A percentile compares a stretch with the other conserved stretches of the same genome.
phyloP scores from a whole-genome alignment of 805 yeast genomes.

The Citeromyces nyonsensis region DNA sequence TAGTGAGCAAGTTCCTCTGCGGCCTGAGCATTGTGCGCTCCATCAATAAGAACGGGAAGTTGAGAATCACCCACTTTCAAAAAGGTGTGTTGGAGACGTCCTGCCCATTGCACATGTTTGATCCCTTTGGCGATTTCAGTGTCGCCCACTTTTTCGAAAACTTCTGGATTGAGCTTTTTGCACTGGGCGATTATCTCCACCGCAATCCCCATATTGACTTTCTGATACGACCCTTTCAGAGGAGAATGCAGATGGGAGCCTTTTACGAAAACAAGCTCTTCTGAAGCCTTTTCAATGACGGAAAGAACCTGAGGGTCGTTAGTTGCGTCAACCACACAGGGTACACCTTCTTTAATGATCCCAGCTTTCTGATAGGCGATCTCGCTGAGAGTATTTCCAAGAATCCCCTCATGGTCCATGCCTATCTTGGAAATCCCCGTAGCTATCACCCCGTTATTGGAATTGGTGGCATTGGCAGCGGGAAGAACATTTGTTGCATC shows the following conservation, averaged over 20 bases:
- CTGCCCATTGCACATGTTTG: conserved; percentile 60
- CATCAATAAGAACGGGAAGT: conserved; percentile 49
- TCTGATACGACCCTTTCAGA: conserved; percentile 60
- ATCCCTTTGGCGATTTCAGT: conserved; percentile 35
- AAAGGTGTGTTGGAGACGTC: conserved; percentile 49
- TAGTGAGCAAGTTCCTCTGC: conserved; percentile 55
- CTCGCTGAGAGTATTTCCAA: conserved; percentile 49
- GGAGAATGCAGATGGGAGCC: conserved; percentile 22
- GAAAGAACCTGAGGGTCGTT: conserved; percentile 36
- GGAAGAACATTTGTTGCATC: conserved; percentile 72
- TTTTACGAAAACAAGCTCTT: background rate
- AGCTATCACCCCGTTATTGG: conserved; percentile 26
- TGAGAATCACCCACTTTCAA: conserved; percentile 11
- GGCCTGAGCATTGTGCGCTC: conserved; percentile 86
- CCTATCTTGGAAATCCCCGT: conserved; percentile 79
- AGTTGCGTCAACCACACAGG: conserved; percentile 59
- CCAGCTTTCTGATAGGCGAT: conserved; percentile 84
- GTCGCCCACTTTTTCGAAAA: conserved; percentile 15
- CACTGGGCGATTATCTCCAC: conserved; percentile 23
- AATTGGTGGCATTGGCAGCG: conserved; percentile 1
- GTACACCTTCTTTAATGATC: conserved; percentile 45
- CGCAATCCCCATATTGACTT: conserved; percentile 55
- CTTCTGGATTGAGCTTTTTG: conserved; percentile 9
- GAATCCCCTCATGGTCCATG: conserved; percentile 64
- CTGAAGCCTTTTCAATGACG: conserved; percentile 24